These are phyloP conservation scores for Ramaria sp. DNA, from an alignment of 768 basidiomycete species.

Conservation along the genomic window DNA sequence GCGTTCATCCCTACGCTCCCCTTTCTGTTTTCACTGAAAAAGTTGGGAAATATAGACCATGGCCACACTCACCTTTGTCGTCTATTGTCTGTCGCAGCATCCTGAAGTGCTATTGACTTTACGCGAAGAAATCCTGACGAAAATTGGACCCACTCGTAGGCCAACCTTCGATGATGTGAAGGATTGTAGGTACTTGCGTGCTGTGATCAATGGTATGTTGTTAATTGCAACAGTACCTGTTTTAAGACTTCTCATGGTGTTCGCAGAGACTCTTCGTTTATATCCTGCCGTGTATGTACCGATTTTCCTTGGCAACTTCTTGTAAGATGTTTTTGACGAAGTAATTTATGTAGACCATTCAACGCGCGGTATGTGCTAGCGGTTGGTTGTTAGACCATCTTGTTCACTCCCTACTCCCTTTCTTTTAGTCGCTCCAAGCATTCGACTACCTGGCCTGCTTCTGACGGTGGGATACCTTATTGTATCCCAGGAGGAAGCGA, in stretches of 20 bases:
- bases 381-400: neutral
- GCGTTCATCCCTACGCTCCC: constrained; percentile 10
- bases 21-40: neutral
- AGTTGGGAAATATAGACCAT: constrained; percentile 18
- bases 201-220: constrained; percentile 48
- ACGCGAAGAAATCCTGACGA: constrained; percentile 43
- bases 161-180: constrained; percentile 47
- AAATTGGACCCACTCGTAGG: constrained; percentile 35
- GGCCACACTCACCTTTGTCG: constrained; percentile 23
- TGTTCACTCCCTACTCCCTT: too few relatives aligned
- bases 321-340: neutral
- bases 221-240: neutral
- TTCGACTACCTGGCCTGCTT: constrained; percentile 1
- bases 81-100: constrained; percentile 41
- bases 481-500: neutral
- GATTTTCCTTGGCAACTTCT: neutral
- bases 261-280: constrained; percentile 39
- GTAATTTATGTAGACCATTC: neutral
- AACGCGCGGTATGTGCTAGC: neutral
- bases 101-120: constrained; percentile 37
- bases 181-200: constrained; percentile 53
- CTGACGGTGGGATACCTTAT: constrained; percentile 6
- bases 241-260: neutral
- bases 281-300: constrained; percentile 36
- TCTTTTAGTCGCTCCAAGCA: neutral